Base-by-base conservation (phyloP, 1,284 basidiomycete species). In the Schizophyllum commune region DNA sequence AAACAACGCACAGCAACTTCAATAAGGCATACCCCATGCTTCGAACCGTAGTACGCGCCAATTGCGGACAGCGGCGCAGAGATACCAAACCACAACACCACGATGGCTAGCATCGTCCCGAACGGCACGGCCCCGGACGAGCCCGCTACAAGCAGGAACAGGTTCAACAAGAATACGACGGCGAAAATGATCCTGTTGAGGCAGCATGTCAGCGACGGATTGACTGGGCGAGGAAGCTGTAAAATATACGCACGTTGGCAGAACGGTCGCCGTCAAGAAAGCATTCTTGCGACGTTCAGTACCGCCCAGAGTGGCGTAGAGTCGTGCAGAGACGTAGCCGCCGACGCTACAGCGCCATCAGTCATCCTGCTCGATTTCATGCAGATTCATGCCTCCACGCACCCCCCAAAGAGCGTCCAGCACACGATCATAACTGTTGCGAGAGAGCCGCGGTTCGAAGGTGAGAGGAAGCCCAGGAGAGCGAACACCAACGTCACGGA, bases 111-210 rank as follows among this genome's bases (percentile, higher is more conserved):
- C 80, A 98, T 89, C 0, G 96, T 96, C 52, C 94, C 94, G 71
- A 98, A 97, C 2, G 96, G 96, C 51, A 99, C 94, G 7, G 96
- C 96, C 19, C 96, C 96, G 3, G 96, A 96, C 0, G 95, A 95
- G 4, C 87, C 87, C 15, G 92, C 90, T 2, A 84, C 79, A 63
- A 98, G 77, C 32, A 99, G 83, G 80, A 94, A 90, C 59, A 96
- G 78, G 71, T 97, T 91, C 64, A 98, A 82, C 32, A 95, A 70
- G 75, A 95, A 94, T 55, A 96, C 88, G 59, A 93, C 71, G 21
- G 82, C 77, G 71, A 96, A 96, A 55, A 96, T 84, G 63, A 91
- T 71, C 15, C 89, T 93, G 65, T 7, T 63, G 61, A 60, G 57
- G 47, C 9, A 34, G 27, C 7, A 55, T 34, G 17, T 32, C 52